These are phyloP conservation scores for Chiua virens DNA, from an alignment of 768 basidiomycete species.

Conservation along the genomic window DNA sequence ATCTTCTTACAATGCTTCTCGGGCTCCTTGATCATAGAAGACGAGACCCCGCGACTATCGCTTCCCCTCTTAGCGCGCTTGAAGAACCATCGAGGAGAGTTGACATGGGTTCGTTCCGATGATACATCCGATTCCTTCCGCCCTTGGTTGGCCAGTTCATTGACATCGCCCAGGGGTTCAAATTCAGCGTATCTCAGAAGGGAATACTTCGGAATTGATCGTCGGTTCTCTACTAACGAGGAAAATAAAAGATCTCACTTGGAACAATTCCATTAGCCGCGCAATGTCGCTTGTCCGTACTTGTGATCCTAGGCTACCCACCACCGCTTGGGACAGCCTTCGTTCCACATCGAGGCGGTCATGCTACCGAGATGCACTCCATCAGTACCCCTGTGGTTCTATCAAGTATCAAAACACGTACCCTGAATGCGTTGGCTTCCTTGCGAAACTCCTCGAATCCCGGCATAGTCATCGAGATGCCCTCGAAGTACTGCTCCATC, in stretches of 20 bases:
- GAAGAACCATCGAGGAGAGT: slow-evolving; percentile 32
- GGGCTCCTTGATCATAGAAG: slow-evolving; percentile 28
- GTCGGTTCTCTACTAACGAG: not conserved
- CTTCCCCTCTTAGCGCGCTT: slow-evolving; percentile 25
- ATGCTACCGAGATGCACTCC: slow-evolving; percentile 46
- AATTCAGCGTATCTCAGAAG: slow-evolving; percentile 76
- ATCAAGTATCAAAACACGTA: slow-evolving; percentile 21
- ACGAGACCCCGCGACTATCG: slow-evolving; percentile 32
- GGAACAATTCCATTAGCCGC: slow-evolving; percentile 82
- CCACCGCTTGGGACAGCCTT: slow-evolving; percentile 47
- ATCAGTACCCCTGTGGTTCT: not conserved
- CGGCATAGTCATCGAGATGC: slow-evolving; percentile 52
- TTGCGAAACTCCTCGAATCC: slow-evolving; percentile 74
- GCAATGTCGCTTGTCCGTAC: slow-evolving; percentile 80
- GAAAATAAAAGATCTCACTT: slow-evolving; percentile 40
- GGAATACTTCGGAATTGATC: slow-evolving; percentile 46
- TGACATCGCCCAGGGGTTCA: slow-evolving; percentile 39
- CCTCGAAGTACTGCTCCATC: slow-evolving; percentile 79
- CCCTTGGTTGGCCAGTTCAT: slow-evolving; percentile 20
- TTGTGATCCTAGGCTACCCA: slow-evolving; percentile 42
- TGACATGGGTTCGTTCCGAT: slow-evolving; percentile 46
- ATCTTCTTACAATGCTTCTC: slow-evolving; percentile 59
- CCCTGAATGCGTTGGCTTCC: slow-evolving; percentile 81
- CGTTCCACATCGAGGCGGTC: slow-evolving; percentile 75
- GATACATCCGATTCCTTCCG: slow-evolving; percentile 34